phyloP scores from a whole-genome alignment of 148 eudicot genomes.

The Rhododendron vialii region DNA sequence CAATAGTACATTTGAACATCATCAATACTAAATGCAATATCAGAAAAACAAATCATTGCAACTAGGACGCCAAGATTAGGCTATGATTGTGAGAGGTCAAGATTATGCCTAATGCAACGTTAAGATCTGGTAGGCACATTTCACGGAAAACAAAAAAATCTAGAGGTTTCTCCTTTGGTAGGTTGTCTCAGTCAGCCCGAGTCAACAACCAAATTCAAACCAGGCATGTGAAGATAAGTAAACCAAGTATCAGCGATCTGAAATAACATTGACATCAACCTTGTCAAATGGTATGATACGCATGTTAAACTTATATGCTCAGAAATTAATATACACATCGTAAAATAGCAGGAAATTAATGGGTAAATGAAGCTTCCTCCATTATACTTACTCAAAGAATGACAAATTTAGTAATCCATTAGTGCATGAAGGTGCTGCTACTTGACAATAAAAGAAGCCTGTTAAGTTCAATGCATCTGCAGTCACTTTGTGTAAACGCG shows the following conservation, averaged over 20 bases:
- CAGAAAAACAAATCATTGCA: neutral
- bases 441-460: slow-evolving; percentile 67
- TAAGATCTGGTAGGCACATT: neutral
- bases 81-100: neutral
- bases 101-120: neutral
- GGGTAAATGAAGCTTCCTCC: neutral
- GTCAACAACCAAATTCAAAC: neutral
- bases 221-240: neutral
- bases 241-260: neutral
- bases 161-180: neutral
- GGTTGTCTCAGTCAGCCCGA: neutral
- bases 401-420: slow-evolving; percentile 25
- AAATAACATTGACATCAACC: neutral
- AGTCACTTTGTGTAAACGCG: slow-evolving; percentile 63
- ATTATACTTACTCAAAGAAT: slow-evolving; percentile 12
- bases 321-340: neutral
- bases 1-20: neutral
- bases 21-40: neutral
- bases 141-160: neutral
- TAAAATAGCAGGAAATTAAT: neutral
- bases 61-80: neutral
- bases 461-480: slow-evolving; percentile 68
- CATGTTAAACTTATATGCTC: neutral
- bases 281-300: neutral
- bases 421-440: slow-evolving; percentile 38